These are phyloP conservation scores for Brassica hybrid DNA, from an alignment of 441 rosid species.

Conservation along the genomic window DNA sequence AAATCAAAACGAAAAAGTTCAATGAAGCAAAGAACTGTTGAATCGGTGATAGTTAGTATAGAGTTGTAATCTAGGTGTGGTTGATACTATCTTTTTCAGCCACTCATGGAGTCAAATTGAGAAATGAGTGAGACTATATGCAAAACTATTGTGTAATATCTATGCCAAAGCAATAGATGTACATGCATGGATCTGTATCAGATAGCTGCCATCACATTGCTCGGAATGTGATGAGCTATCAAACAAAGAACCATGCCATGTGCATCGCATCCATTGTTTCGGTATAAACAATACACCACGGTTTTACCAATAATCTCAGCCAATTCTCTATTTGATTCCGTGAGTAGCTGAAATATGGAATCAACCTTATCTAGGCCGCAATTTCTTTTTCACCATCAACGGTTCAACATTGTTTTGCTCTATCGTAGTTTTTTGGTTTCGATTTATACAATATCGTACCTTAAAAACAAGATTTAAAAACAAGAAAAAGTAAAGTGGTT, in stretches of 20 bases:
- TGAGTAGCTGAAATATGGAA: slow-evolving; percentile 58
- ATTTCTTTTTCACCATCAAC: too few relatives aligned
- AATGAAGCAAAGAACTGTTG: neutral
- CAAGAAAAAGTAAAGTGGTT: too few relatives aligned
- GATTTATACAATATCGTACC: too few relatives aligned
- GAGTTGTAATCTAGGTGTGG: neutral
- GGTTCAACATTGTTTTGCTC: too few relatives aligned
- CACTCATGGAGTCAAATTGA: neutral
- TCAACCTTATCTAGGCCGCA: too few relatives aligned
- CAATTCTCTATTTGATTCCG: slow-evolving; percentile 63
- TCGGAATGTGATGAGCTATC: slow-evolving; percentile 44
- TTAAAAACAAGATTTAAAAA: too few relatives aligned
- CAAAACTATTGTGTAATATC: neutral
- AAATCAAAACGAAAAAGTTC: neutral
- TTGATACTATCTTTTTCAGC: neutral
- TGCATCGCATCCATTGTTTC: slow-evolving; percentile 69
- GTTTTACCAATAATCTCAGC: slow-evolving; percentile 72
- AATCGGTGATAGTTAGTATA: neutral
- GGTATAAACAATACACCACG: slow-evolving; percentile 66
- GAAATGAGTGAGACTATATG: neutral
- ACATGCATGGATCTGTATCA: neutral
- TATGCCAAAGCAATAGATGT: neutral
- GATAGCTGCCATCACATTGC: neutral
- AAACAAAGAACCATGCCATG: slow-evolving; percentile 76
- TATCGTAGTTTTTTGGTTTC: too few relatives aligned